These are phyloP conservation scores for Cicer bijugum DNA, from an alignment of 306 rosid genomes.

Conservation along the genomic window DNA sequence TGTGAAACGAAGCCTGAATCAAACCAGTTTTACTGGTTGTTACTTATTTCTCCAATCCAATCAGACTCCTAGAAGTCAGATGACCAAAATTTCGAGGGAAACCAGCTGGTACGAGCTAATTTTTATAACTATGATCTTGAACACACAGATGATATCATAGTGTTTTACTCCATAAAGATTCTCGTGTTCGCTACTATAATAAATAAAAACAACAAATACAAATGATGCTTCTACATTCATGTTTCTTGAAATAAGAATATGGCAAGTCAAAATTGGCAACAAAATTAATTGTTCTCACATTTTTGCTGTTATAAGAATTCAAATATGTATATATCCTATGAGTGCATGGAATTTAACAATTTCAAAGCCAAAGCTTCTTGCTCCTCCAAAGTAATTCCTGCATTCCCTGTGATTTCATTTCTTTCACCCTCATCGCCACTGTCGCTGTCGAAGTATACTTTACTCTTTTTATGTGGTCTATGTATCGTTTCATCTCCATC, in stretches of 20 bases:
- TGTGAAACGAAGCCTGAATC: too few relatives aligned
- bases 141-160: too few relatives aligned
- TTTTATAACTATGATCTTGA: too few relatives aligned
- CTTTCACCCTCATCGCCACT: slow-evolving; percentile 60
- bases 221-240: slow-evolving; percentile 9
- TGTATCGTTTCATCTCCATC: slow-evolving; percentile 51
- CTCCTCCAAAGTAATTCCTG: slow-evolving; percentile 54
- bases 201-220: not conserved
- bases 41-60: too few relatives aligned
- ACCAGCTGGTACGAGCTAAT: too few relatives aligned
- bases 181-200: not conserved
- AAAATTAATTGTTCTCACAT: not conserved
- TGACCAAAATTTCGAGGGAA: too few relatives aligned
- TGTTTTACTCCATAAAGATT: not conserved
- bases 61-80: too few relatives aligned
- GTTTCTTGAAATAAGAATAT: slow-evolving; percentile 4
- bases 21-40: too few relatives aligned
- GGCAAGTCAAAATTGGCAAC: not conserved
- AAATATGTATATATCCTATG: slow-evolving; percentile 32
- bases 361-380: slow-evolving; percentile 89
- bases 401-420: slow-evolving; percentile 44
- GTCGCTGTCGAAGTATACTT: slow-evolving; percentile 63
- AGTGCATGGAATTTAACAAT: slow-evolving; percentile 69
- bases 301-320: not conserved
- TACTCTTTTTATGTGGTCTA: slow-evolving; percentile 57